Conservation (phyloP, 2,329 filamentous ascomycete genomes). For the Tolypocladium ovalisporum region DNA sequence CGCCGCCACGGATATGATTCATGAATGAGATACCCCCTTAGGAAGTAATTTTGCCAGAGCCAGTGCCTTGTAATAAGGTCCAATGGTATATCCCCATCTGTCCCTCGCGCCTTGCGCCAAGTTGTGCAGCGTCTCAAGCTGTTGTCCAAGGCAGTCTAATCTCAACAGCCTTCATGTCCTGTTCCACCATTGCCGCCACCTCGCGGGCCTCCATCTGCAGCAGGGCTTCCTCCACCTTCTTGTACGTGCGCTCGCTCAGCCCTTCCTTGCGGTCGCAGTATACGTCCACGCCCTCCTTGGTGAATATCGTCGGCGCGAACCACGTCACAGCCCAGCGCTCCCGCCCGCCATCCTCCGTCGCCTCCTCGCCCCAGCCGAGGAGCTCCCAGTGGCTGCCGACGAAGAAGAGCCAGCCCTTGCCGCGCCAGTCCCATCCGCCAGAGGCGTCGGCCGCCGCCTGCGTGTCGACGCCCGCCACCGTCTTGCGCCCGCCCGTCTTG, state of each 20-base stretch:
- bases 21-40: conserved; percentile 8
- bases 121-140: conserved; percentile 4
- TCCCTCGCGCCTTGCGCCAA: not conserved
- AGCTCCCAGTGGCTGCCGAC: conserved; percentile 73
- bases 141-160: conserved; percentile 40
- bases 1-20: conserved; percentile 6
- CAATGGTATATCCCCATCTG: too few species aligned
- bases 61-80: not conserved
- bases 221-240: conserved; percentile 43
- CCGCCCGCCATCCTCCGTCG: conserved; percentile 22
- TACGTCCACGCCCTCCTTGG: conserved; percentile 69
- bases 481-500: conserved; percentile 39
- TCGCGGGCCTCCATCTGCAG: conserved; percentile 35
- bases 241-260: conserved; percentile 44
- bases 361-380: conserved; percentile 57
- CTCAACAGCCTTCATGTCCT: conserved; percentile 38
- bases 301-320: conserved; percentile 76
- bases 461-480: conserved; percentile 55
- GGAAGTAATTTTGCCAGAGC: not conserved
- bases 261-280: conserved; percentile 57
- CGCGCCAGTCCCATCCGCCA: conserved; percentile 62
- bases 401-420: conserved; percentile 63
- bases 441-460: conserved; percentile 17
- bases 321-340: conserved; percentile 72
- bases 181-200: conserved; percentile 38